Evolutionary conservation across 179 eudicot species (phyloP), one percentile per base, ranked within the genome.

Genomic region (Silene vulgaris): DNA sequence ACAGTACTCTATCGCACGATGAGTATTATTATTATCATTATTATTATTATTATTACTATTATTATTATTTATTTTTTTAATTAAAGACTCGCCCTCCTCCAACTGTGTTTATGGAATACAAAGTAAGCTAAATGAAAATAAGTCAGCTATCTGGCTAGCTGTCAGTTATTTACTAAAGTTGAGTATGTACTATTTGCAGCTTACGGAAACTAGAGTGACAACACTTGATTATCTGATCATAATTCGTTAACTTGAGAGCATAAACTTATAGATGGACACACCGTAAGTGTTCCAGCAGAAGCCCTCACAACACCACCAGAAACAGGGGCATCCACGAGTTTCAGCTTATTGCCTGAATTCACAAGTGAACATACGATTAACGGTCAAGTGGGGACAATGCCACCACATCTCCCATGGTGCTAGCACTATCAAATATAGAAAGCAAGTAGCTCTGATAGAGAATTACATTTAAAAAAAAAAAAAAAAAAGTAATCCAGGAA

Each of bases 281-380:
- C 99, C 85, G 99, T 93, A 62, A 96, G 97, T 79, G 96, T 85
- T 72, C 99, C 99, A 75, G 79, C 75, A 65, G 94, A 79, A 73
- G 99, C 99, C 86, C 90, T 87, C 82, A 80, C 85, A 66, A 96
- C 98, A 73, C 99, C 99, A 80, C 99, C 99, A 72, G 99, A 96
- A 76, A 96, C 99, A 71, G 99, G 99, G 77, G 99, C 99, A 80
- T 96, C 99, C 79, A 96, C 94, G 86, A 96, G 74, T 73, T 90
- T 90, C 82, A 93, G 81, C 81, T 87, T 82, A 84, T 85, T 93
- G 79, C 74, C 85, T 82, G 87, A 86, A 82, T 72, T 86, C 88
- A 75, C 16, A 83, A 70, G 75, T 57, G 17, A 0, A 65, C 23
- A 28, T 29, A 37, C 16, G 14, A 72, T 23, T 64, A 56, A 56